These are phyloP conservation scores for Sporormia fimetaria DNA, from an alignment of 495 filamentous ascomycete genomes.

Conservation along the genomic window DNA sequence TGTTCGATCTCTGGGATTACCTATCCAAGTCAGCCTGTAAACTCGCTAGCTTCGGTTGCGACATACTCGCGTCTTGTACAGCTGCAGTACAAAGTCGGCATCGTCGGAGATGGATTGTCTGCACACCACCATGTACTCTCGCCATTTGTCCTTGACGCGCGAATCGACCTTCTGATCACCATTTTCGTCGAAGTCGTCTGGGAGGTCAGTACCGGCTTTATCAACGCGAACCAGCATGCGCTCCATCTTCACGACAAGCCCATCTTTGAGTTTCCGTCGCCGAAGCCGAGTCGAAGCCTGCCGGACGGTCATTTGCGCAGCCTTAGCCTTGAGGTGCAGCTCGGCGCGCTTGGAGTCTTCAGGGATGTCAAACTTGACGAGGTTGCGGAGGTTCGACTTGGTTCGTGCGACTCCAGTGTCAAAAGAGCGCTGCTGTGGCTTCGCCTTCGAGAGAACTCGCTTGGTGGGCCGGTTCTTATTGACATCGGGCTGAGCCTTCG, in stretches of 20 bases:
- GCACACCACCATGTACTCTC: constrained; percentile 61
- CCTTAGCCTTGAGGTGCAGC: constrained; percentile 26
- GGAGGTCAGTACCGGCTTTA: constrained; percentile 42
- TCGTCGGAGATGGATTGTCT: constrained; percentile 45
- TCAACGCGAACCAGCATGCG: constrained; percentile 64
- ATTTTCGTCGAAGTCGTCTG: constrained; percentile 57
- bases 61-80: constrained; percentile 54
- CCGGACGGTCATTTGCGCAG: constrained; percentile 25
- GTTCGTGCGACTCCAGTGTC: constrained; percentile 5
- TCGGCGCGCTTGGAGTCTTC: constrained; percentile 25
- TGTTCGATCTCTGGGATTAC: constrained; percentile 53
- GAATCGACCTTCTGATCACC: constrained; percentile 50
- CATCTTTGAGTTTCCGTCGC: constrained; percentile 37
- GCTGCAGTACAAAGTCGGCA: constrained; percentile 47
- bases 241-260: constrained; percentile 62
- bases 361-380: constrained; percentile 26
- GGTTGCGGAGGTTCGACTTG: constrained; percentile 16
- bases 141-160: constrained; percentile 54
- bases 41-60: no score
- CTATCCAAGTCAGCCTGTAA: no score
- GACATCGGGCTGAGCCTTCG: constrained; percentile 6
- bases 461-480: constrained; percentile 7
- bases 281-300: constrained; percentile 21
- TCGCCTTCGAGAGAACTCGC: constrained; percentile 15
- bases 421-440: not conserved